Evolutionary conservation across 176 grass and related monocot genomes (phyloP).

Genomic region (Oryza glumipatula): DNA sequence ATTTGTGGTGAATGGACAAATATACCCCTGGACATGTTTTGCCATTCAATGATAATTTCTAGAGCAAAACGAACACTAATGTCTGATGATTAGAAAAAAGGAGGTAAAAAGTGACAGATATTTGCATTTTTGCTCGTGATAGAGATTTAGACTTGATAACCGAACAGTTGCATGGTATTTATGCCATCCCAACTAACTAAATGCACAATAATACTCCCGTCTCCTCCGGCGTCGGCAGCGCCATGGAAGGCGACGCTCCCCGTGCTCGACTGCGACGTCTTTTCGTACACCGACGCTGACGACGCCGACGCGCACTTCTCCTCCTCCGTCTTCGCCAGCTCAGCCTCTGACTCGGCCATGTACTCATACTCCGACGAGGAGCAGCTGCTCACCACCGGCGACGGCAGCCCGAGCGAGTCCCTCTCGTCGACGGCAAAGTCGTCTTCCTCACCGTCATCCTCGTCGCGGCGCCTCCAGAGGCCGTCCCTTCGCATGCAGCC

Average conservation of each 20-base stretch:
- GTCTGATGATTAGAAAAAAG: background rate
- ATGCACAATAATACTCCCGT: constrained; percentile 44
- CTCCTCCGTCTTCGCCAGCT: background rate
- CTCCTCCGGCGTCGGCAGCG: background rate
- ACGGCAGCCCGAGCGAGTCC: constrained; percentile 44
- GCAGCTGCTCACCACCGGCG: constrained; percentile 78
- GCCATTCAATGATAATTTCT: background rate
- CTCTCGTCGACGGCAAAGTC: constrained; percentile 36
- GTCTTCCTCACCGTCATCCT: background rate
- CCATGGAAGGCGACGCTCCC: background rate
- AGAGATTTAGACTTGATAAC: background rate
- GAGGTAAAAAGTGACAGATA: background rate
- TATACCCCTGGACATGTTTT: background rate
- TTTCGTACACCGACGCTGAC: constrained; percentile 19
- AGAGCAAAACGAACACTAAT: background rate
- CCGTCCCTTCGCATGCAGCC: constrained; percentile 15
- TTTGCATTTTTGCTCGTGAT: background rate
- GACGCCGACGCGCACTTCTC: background rate
- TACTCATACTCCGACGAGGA: constrained; percentile 37
- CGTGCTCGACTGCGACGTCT: background rate
- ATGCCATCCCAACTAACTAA: constrained; percentile 36
- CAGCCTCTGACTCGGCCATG: background rate
- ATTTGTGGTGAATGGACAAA: no score
- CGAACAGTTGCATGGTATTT: constrained; percentile 20
- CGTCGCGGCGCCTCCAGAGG: constrained; percentile 50